Evolutionary conservation across 2,329 filamentous ascomycete genomes (phyloP), one percentile per base, ranked within the genome.

Genomic region (Colletotrichum sp.): DNA sequence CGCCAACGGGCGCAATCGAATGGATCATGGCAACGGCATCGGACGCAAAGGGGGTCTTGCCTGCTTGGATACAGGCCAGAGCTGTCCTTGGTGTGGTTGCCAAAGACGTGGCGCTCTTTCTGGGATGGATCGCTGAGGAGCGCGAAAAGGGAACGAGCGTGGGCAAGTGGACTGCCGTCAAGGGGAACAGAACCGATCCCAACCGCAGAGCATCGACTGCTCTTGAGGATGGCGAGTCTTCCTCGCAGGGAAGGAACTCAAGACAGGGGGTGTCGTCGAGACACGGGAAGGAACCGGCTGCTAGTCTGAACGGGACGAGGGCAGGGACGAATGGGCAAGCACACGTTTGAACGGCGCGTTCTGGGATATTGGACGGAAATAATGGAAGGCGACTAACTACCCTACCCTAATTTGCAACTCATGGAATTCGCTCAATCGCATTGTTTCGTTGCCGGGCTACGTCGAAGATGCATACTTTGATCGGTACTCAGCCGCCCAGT

Each of bases 11-110:
- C 1, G 82, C 84, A 21, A 87, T 94, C 62, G 92, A 94, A 82
- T 97, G 94, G 94, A 86, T 93, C 73, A 96, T 96, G 93, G 93
- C 91, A 10, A 96, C 94, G 12, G 90, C 92, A 13, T 94, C 92
- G 74, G 90, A 96, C 81, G 94, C 94, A 0, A 88, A 88, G 69
- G 94, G 94, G 0, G 83, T 89, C 32, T 80, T 96, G 71, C 94
- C 94, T 1, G 86, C 89, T 81, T 92, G 88, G 86, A 81, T 93
- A 78, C 94, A 96, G 86, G 92, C 91, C 76, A 79, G 90, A 81
- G 91, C 89, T 5, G 87, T 94, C 64, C 90, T 92, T 2, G 88
- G 88, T 2, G 88, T 90, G 75, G 87, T 96, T 64, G 90, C 90
- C 21, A 94, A 94, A 84, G 94, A 96, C 81, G 94, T 95, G 8